phyloP scores from a whole-genome alignment of 768 basidiomycete species.

The Termitomyces sp. region DNA sequence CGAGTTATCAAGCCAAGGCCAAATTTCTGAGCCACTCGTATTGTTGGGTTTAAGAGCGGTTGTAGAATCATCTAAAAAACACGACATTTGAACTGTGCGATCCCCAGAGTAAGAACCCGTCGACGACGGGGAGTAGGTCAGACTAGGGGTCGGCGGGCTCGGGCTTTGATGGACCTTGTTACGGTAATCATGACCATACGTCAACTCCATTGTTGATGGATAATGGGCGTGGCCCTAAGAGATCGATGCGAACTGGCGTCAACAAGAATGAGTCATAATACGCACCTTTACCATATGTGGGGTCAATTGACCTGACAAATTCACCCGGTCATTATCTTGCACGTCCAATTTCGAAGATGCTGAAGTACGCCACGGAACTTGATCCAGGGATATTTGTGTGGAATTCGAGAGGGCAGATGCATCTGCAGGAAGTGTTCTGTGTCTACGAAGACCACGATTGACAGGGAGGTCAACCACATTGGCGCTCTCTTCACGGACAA shows the following conservation, averaged over 20 bases:
- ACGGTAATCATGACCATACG: not conserved
- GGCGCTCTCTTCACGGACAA: conserved; percentile 12
- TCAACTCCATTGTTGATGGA: not conserved
- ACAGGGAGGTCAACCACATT: not conserved
- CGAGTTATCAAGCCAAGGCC: conserved; percentile 18
- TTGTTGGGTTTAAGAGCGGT: conserved; percentile 9
- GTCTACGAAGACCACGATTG: conserved; percentile 28
- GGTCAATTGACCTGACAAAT: conserved; percentile 3
- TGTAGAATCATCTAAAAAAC: conserved; percentile 40
- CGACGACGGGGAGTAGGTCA: conserved; percentile 55
- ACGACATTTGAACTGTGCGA: conserved; percentile 50
- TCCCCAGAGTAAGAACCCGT: conserved; percentile 52
- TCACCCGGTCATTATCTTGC: not conserved
- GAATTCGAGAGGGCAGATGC: conserved; percentile 11
- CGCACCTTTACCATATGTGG: not conserved
- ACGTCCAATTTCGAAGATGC: not conserved
- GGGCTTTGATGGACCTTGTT: conserved; percentile 23
- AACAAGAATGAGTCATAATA: not conserved
- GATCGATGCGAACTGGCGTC: not conserved
- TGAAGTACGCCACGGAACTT: conserved; percentile 4
- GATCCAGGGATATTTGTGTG: not conserved
- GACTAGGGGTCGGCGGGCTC: conserved; percentile 49
- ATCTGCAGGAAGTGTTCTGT: conserved; percentile 35
- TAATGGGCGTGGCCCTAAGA: not conserved
- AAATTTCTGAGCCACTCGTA: conserved; percentile 13